Evolutionary conservation across 805 yeast species (phyloP).

Genomic region (Suhomyces prunicola): DNA sequence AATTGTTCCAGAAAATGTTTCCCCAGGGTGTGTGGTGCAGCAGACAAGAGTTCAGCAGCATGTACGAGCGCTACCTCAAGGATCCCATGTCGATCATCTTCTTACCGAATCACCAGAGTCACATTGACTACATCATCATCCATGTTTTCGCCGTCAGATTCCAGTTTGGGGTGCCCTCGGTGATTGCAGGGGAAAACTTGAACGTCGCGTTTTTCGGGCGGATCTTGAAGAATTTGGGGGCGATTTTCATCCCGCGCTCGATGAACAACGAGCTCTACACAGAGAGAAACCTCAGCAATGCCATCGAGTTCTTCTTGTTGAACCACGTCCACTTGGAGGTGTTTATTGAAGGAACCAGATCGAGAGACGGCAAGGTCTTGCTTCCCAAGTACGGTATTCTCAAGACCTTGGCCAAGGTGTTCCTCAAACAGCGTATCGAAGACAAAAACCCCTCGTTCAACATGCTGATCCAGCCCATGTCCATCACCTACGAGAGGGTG

Average conservation of each 20-base stretch:
- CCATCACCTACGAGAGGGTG: constrained; percentile 59
- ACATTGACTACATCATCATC: constrained; percentile 56
- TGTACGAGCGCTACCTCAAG: constrained; percentile 30
- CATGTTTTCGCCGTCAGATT: constrained; percentile 53
- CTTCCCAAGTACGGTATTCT: constrained; percentile 62
- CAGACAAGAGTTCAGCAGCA: constrained; percentile 23
- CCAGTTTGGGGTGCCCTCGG: constrained; percentile 52
- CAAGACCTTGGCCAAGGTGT: constrained; percentile 48
- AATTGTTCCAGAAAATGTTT: constrained; percentile 33
- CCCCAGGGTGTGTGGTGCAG: constrained; percentile 43
- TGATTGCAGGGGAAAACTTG: constrained; percentile 65
- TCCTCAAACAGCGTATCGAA: constrained; percentile 34
- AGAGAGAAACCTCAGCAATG: constrained; percentile 45
- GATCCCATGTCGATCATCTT: constrained; percentile 46
- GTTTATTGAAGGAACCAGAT: constrained; percentile 64
- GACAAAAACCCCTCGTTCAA: constrained; percentile 22
- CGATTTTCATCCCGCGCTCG: constrained; percentile 54
- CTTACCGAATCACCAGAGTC: constrained; percentile 62
- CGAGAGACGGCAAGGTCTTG: constrained; percentile 61
- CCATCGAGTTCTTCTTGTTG: constrained; percentile 46
- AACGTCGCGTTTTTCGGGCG: constrained; percentile 56
- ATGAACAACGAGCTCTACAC: constrained; percentile 43
- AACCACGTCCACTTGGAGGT: constrained; percentile 55
- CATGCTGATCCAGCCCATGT: constrained; percentile 47
- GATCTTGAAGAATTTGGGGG: constrained; percentile 50